Evolutionary conservation across 192 early-diverging fungal genomes (phyloP).

Genomic region (Funneliformis geosporum): DNA sequence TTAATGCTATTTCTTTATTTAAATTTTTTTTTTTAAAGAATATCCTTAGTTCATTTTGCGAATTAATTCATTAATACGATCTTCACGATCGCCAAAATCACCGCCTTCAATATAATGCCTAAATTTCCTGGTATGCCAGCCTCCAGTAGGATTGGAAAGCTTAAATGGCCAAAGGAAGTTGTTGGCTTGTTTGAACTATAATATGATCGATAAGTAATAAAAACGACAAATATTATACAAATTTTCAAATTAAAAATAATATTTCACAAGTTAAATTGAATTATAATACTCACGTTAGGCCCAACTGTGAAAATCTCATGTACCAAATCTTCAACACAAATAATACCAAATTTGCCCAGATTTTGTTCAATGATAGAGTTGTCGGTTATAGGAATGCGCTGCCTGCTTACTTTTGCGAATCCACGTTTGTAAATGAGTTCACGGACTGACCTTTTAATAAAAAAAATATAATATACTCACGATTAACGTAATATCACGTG

Average conservation of each 20-base stretch:
- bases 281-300: constrained; percentile 64
- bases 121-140: constrained; percentile 91
- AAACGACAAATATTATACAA: background rate
- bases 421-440: constrained; percentile 99
- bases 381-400: constrained; percentile 95
- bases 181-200: constrained; percentile 88
- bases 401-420: constrained; percentile 97
- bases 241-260: background rate
- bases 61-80: constrained; percentile 95
- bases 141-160: constrained; percentile 97
- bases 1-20: too few relatives aligned
- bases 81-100: constrained; percentile 96
- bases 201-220: constrained; percentile 23
- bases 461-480: background rate
- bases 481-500: background rate
- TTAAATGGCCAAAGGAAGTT: constrained; percentile 99
- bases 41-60: constrained; percentile 89
- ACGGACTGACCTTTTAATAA: constrained; percentile 64
- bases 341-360: constrained; percentile 93
- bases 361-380: constrained; percentile 92
- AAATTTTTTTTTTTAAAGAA: background rate
- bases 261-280: background rate
- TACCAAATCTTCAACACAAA: constrained; percentile 97
- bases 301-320: constrained; percentile 99
- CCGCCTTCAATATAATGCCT: constrained; percentile 97